Evolutionary conservation across 2,329 filamentous ascomycete genomes (phyloP), one percentile per base, ranked within the genome.

Genomic region (Colletotrichum gigasporum): DNA sequence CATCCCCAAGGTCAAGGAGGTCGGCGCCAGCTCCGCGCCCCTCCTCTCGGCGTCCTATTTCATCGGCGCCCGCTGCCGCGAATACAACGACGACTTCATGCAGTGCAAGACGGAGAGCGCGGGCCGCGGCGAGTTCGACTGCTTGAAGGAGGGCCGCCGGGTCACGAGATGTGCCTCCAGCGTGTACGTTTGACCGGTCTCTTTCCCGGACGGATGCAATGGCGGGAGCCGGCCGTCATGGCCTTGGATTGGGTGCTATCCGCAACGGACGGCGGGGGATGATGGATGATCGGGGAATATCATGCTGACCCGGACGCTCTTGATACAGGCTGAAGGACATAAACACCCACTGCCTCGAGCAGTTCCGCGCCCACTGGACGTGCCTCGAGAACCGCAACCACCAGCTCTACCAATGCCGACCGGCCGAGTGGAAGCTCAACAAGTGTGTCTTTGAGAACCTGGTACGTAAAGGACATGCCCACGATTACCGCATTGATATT

Each of bases 71-170:
- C 91, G 95, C 76, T 99, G 96, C 90, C 91, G 88, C 78, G 85
- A 92, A 62, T 99, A 94, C 86, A 98, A 98, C 81, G 96, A 99
- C 85, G 96, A 99, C 82, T 99, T 91, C 83, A 99, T 99, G 95
- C 92, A 97, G 84, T 99, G 96, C 91, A 99, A 99, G 90, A 92
- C 88, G 71, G 94, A 97, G 82, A 90, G 93, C 73, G 91, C 92
- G 68, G 96, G 96, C 73, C 89, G 88, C 80, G 96, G 94, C 78
- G 96, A 99, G 85, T 80, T 96, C 68, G 93, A 97, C 71, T 99
- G 96, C 82, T 83, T 99, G 87, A 95, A 93, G 85, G 96, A 99
- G 83, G 96, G 96, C 61, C 88, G 96, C 78, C 92, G 96, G 80
- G 96, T 99, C 67, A 99, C 96, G 72, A 89, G 96, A 82, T 99